phyloP scores from a whole-genome alignment of 345 rosid species.

The Eucalyptus cloeziana region DNA sequence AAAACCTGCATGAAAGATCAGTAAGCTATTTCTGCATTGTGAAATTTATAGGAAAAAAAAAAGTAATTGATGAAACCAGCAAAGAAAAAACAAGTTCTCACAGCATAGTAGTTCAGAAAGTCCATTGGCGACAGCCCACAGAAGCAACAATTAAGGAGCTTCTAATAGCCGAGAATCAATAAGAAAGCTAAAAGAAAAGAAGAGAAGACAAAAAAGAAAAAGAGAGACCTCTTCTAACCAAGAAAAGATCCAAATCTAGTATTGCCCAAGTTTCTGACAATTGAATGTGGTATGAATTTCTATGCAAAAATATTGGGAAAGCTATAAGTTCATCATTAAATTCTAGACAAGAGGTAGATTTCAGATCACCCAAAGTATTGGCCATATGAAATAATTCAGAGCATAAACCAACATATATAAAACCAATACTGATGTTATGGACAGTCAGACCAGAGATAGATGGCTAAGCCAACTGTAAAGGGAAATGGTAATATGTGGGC shows the following conservation, averaged over 20 bases:
- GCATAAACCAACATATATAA: not conserved
- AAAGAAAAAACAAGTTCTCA: not conserved
- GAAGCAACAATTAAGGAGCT: not conserved
- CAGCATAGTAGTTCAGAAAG: not conserved
- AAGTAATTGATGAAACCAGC: not conserved
- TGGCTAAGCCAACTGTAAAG: not conserved
- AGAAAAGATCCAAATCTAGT: not conserved
- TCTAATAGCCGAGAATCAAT: not conserved
- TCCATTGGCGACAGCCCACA: not conserved
- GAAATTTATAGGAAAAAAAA: not conserved
- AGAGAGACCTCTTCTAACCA: not conserved
- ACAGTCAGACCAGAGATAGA: not conserved
- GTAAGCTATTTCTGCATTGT: not conserved
- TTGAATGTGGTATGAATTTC: not conserved
- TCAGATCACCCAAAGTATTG: not conserved
- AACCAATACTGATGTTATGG: not conserved
- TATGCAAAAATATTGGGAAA: not conserved
- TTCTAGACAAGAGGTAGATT: not conserved
- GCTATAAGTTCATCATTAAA: not conserved
- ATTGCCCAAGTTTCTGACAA: not conserved
- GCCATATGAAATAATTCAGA: not conserved
- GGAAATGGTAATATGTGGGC: not conserved
- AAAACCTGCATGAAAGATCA: slow-evolving; percentile 53
- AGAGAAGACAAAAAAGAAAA: not conserved
- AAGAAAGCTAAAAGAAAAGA: not conserved